phyloP scores from a whole-genome alignment of 495 filamentous ascomycete genomes.

The Xylaria acuta region DNA sequence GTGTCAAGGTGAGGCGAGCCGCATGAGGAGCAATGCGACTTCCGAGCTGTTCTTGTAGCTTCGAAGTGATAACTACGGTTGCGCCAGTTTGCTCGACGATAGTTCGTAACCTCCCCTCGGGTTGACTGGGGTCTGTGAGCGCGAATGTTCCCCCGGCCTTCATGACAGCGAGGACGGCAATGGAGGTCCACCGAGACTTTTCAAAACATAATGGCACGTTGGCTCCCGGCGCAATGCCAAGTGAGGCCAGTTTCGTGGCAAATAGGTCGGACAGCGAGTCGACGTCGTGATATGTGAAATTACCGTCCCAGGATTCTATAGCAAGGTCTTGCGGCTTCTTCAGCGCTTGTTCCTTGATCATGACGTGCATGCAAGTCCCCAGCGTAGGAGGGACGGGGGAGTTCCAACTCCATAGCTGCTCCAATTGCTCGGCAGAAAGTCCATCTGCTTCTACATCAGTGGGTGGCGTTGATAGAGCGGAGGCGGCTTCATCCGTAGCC shows the following conservation, averaged over 20 bases:
- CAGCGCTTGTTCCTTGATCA: constrained; percentile 43
- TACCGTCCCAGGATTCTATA: constrained; percentile 64
- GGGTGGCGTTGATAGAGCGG: constrained; percentile 38
- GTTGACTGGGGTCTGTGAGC: constrained; percentile 49
- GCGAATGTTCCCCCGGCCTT: constrained; percentile 57
- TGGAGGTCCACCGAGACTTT: constrained; percentile 60
- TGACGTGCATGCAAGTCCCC: constrained; percentile 48
- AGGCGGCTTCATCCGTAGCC: constrained; percentile 34
- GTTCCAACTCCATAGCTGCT: constrained; percentile 51
- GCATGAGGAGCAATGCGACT: constrained; percentile 37
- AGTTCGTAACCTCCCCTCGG: constrained; percentile 56
- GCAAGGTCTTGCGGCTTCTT: constrained; percentile 39
- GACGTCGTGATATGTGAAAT: constrained; percentile 62
- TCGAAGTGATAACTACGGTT: constrained; percentile 61
- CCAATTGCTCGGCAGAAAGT: constrained; percentile 36
- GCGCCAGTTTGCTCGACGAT: constrained; percentile 60
- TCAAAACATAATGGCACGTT: constrained; percentile 62
- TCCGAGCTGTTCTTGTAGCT: constrained; percentile 39
- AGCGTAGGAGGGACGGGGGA: constrained; percentile 45
- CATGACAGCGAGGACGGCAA: constrained; percentile 60
- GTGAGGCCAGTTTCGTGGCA: constrained; percentile 48
- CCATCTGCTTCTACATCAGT: constrained; percentile 40
- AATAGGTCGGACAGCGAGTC: constrained; percentile 55
- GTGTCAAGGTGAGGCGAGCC: constrained; percentile 34
- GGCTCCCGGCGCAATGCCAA: constrained; percentile 54